Evolutionary conservation across 129 eudicot genomes (phyloP), one percentile per base, ranked within the genome.

Genomic region (Chrysanthemum lavandulifolium): DNA sequence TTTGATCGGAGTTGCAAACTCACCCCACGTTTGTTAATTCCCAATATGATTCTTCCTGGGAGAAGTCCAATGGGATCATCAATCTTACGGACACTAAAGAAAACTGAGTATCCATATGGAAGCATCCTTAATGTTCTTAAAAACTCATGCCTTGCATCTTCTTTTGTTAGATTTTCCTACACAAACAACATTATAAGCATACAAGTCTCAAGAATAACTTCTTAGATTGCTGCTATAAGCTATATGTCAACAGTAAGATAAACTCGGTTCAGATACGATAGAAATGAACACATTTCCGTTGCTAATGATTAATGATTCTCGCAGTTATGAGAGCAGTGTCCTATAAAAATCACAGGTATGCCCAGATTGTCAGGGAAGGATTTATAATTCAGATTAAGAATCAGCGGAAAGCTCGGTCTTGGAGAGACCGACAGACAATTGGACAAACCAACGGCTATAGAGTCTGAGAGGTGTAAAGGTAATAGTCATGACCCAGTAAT

Each of bases 21-120:
- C 65, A 95, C 99, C 90, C 99, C 99, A 53, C 99, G 97, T 78
- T 91, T 95, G 65, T 95, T 95, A 51, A 95, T 95, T 43, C 99
- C 99, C 75, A 95, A 75, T 73, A 91, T 84, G 79, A 91, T 89
- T 76, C 84, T 84, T 64, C 97, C 99, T 5, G 99, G 99, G 53
- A 95, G 75, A 70, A 95, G 94, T 13, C 97, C 99, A 76, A 95
- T 95, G 15, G 99, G 97, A 79, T 95, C 99, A 82, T 95, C 99
- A 78, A 95, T 95, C 84, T 95, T 95, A 40, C 96, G 96, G 62
- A 95, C 99, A 63, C 94, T 85, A 77, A 95, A 95, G 78, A 95
- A 95, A 52, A 95, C 96, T 1, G 99, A 95, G 85, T 86, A 88
- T 16, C 99, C 99, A 52, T 95, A 95, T 1, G 99, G 97, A 76